Base-by-base conservation (phyloP, 2,329 filamentous ascomycete species). In the Colletotrichum ledebouriae region DNA sequence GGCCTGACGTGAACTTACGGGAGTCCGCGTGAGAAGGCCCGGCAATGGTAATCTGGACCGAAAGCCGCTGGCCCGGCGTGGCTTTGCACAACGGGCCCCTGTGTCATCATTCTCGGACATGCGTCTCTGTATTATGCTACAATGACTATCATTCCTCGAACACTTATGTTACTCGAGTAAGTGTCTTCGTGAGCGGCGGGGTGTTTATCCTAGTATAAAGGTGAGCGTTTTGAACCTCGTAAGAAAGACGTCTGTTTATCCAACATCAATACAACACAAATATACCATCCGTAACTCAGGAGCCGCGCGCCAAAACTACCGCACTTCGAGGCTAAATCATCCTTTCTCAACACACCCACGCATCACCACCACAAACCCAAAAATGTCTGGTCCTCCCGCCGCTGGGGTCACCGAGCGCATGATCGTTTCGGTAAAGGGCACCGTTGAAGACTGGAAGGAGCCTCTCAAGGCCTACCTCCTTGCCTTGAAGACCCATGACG, bases 381-480 rank as follows among this genome's bases (percentile, higher is more conserved):
- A 29, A 9, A 67, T 67, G 64, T 58, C 44, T 67, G 59, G 29
- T 29, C 6, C 29, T 29, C 29, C 29, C 29, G 29, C 29, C 29
- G 29, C 29, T 29, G 29, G 59, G 9, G 41, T 68, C 33, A 66
- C 65, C 13, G 41, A 64, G 47, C 65, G 62, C 33, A 65, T 66
- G 65, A 65, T 68, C 34, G 53, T 68, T 29, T 55, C 65, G 12
- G 61, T 68, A 10, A 59, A 34, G 10, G 65, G 65, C 29, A 44
- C 53, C n/a, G 52, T 59, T n/a, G 65, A 68, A 2, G 65, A 66
- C 13, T 68, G 65, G 65, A 66, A 60, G 47, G 53, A 55, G 49
- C 61, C 60, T 25, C 61, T 68, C 17, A 68, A 68, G 41, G 41
- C 62, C 13, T 65, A 65, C 33, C 65, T 68, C 41, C 61, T 65